Percentiles rank a stretch among this genome's conserved stretches.
Evolutionary conservation across 148 eudicot species (phyloP).

Genomic region (Simmondsia chinensis): DNA sequence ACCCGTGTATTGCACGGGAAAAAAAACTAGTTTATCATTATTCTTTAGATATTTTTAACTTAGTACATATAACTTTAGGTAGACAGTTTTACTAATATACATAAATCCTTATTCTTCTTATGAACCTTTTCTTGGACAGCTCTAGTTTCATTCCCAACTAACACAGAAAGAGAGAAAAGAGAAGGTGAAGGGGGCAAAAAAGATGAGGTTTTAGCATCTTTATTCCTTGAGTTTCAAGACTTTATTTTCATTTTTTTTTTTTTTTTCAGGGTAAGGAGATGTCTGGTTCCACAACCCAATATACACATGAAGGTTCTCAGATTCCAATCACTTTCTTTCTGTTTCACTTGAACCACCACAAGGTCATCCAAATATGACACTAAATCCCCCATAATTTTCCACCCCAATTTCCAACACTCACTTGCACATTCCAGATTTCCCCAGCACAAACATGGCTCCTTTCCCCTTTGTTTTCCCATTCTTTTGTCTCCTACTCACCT

Average conservation of each 20-base stretch:
- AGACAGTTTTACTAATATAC: slow-evolving; percentile 13
- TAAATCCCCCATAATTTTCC: slow-evolving; percentile 17
- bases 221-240: slow-evolving; percentile 67
- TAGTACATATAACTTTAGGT: no score
- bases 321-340: slow-evolving; percentile 50
- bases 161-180: slow-evolving; percentile 13
- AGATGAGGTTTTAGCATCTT: slow-evolving; percentile 30
- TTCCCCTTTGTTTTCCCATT: slow-evolving; percentile 22
- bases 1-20: no score
- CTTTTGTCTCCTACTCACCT: slow-evolving; percentile 18
- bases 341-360: slow-evolving; percentile 22
- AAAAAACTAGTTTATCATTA: no score
- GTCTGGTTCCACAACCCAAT: slow-evolving; percentile 36
- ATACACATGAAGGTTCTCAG: slow-evolving; percentile 36
- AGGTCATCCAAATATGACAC: slow-evolving; percentile 8
- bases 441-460: slow-evolving; percentile 5
- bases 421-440: slow-evolving; percentile 11
- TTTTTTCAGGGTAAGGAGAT: slow-evolving; percentile 9
- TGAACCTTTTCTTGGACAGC: slow-evolving; percentile 9
- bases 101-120: not conserved
- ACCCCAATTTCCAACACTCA: slow-evolving; percentile 4
- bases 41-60: no score
- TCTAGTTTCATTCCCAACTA: slow-evolving; percentile 24
- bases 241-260: slow-evolving; percentile 23
- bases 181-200: slow-evolving; percentile 24